Conservation (phyloP, 768 basidiomycete genomes). For the Boletus pseudopeckii region DNA sequence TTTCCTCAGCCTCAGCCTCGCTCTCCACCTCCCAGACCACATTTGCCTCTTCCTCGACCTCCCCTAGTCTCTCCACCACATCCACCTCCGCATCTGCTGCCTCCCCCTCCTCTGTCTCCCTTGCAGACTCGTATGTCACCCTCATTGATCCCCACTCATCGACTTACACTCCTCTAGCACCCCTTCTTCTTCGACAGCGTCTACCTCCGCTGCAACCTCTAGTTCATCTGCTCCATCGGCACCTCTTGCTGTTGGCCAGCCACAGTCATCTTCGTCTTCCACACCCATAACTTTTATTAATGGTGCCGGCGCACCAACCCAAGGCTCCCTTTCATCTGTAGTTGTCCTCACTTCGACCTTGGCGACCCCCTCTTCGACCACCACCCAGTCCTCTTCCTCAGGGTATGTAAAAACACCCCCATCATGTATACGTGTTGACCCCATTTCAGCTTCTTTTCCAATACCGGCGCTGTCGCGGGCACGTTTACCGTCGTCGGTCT, state of each 20-base stretch:
- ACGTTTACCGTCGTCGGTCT: slow-evolving; percentile 43
- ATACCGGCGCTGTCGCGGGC: slow-evolving; percentile 45
- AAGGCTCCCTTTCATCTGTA: neutral
- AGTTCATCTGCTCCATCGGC: neutral
- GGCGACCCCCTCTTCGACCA: slow-evolving; percentile 13
- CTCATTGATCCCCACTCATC: neutral
- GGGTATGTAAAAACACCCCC: slow-evolving; percentile 11
- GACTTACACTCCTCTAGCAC: slow-evolving; percentile 2
- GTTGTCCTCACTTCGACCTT: neutral
- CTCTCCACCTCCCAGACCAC: neutral
- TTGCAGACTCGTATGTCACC: slow-evolving; percentile 13
- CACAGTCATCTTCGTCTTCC: slow-evolving; percentile 2
- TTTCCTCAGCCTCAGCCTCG: neutral
- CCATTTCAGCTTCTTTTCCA: slow-evolving; percentile 41
- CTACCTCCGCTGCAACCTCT: neutral
- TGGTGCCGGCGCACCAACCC: neutral
- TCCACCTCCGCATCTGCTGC: neutral
- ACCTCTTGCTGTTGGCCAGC: neutral
- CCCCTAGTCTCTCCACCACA: neutral
- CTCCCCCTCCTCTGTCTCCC: neutral
- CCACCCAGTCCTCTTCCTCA: slow-evolving; percentile 16
- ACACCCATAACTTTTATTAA: neutral
- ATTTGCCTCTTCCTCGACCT: neutral
- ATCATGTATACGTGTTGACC: neutral
- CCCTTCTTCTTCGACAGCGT: neutral